These are phyloP conservation scores for Wickerhamomyces sp. DNA, from an alignment of 1,139 yeast genomes.

Conservation along the genomic window DNA sequence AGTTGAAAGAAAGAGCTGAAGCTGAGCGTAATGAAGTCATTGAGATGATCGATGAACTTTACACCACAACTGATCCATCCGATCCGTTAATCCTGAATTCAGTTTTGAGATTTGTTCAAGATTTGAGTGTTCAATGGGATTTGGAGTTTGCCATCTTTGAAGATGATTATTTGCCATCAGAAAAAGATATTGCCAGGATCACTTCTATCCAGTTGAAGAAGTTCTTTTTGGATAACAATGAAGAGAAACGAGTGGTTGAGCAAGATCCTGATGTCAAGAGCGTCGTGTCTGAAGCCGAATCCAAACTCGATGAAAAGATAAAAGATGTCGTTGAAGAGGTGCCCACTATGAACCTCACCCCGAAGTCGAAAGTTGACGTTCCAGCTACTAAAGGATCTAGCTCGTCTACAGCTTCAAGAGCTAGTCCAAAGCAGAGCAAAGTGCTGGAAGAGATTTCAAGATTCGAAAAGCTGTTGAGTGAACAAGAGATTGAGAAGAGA, in stretches of 20 bases:
- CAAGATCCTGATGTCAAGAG: constrained; percentile 13
- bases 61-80: constrained; percentile 52
- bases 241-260: constrained; percentile 23
- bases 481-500: constrained; percentile 10
- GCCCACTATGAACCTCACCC: not conserved
- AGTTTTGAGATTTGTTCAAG: constrained; percentile 68
- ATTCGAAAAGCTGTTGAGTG: constrained; percentile 16
- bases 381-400: not conserved
- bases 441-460: constrained; percentile 19
- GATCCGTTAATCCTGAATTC: constrained; percentile 68
- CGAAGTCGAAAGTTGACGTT: not conserved
- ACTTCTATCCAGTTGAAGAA: constrained; percentile 85
- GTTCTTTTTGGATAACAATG: constrained; percentile 51
- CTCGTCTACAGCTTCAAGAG: constrained; percentile 1
- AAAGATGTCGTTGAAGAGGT: constrained; percentile 1
- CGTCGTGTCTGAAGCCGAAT: not conserved
- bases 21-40: constrained; percentile 46
- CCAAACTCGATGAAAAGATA: constrained; percentile 3
- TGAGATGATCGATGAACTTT: constrained; percentile 45
- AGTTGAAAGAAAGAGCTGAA: constrained; percentile 48
- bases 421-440: constrained; percentile 19
- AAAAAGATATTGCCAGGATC: constrained; percentile 85
- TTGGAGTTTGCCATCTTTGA: constrained; percentile 80
- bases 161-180: constrained; percentile 75
- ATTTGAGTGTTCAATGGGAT: constrained; percentile 86